These are phyloP conservation scores for Mortierella sp. DNA, from an alignment of 371 early-diverging fungal species.

Conservation along the genomic window DNA sequence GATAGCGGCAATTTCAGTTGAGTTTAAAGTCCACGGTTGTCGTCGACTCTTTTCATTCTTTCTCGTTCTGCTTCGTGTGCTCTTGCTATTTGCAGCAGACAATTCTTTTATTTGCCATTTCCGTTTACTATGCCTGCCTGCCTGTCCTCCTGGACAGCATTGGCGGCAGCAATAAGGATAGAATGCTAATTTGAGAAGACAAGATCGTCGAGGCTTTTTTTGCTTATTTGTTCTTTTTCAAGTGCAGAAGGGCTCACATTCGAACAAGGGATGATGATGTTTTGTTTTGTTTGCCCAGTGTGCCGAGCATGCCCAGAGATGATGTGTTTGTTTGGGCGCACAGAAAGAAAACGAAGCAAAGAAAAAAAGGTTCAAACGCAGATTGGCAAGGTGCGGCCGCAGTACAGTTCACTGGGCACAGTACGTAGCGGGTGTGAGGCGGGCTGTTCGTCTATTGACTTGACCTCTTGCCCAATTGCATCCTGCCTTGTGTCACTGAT, in stretches of 20 bases:
- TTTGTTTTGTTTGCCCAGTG: background rate
- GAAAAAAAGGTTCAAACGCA: slow-evolving; percentile 1
- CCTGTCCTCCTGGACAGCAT: background rate
- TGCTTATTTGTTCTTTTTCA: background rate
- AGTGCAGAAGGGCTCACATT: slow-evolving; percentile 1
- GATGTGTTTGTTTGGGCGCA: background rate
- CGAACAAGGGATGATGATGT: background rate
- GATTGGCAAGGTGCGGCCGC: background rate
- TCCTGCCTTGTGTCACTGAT: too few relatives aligned
- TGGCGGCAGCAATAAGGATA: too few relatives aligned
- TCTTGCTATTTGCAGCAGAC: background rate
- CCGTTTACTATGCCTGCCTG: background rate
- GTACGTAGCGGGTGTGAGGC: too few relatives aligned
- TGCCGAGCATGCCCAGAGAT: slow-evolving; percentile 1
- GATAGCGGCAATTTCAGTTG: background rate
- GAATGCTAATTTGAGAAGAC: too few relatives aligned
- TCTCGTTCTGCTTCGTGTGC: background rate
- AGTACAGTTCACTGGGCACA: too few relatives aligned
- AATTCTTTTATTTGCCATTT: background rate
- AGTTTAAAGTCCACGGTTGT: background rate
- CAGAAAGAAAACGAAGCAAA: background rate
- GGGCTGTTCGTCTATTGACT: background rate
- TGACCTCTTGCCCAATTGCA: too few relatives aligned
- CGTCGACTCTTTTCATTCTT: background rate
- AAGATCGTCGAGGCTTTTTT: too few relatives aligned